Conservation (phyloP, 345 rosid genomes). For the Melaleuca alternifolia region DNA sequence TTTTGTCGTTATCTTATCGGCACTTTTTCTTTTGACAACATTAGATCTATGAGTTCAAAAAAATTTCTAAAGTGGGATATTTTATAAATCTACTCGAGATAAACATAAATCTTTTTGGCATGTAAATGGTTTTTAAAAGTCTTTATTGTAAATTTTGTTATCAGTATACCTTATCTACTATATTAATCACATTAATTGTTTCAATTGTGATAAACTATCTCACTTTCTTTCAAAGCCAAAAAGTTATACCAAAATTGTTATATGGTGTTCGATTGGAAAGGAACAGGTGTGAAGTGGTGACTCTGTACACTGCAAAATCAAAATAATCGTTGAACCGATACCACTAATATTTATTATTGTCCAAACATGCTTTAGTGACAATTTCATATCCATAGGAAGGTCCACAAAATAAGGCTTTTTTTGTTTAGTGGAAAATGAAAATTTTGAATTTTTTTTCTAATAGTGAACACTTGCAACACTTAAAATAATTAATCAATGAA, state of each 20-base stretch:
- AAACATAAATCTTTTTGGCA: too few species aligned
- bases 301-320: not conserved
- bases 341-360: not conserved
- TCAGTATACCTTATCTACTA: not conserved
- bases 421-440: too few species aligned
- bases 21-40: too few species aligned
- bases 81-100: too few species aligned
- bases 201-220: not conserved
- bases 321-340: not conserved
- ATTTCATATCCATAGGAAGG: too few species aligned
- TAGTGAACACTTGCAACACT: too few species aligned
- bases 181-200: not conserved
- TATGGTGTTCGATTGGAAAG: not conserved
- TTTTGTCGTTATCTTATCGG: too few species aligned
- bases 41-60: too few species aligned
- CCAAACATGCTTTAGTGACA: not conserved
- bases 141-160: too few species aligned
- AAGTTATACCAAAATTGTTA: not conserved
- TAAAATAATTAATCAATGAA: not conserved
- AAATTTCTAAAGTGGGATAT: not conserved
- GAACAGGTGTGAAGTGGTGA: not conserved
- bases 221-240: not conserved
- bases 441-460: too few species aligned
- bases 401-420: too few species aligned
- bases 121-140: too few species aligned